These are phyloP conservation scores for Lantana camara DNA, from an alignment of 257 asterid species.

Conservation along the genomic window DNA sequence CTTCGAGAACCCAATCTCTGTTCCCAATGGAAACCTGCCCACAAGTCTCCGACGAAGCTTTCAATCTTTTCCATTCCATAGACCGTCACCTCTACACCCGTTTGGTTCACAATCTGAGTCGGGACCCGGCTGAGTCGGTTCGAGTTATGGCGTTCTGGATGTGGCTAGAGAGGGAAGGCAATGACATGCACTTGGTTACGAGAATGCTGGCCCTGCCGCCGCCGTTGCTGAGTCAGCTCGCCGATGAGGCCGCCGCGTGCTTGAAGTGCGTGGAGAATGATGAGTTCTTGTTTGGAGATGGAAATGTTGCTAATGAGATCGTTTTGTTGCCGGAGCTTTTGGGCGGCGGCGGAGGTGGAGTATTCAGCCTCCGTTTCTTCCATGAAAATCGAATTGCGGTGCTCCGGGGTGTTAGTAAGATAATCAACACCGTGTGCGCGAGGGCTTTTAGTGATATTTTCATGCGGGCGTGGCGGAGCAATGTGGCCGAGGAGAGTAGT, in stretches of 20 bases:
- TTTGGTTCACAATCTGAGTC: constrained; percentile 39
- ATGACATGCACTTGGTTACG: constrained; percentile 28
- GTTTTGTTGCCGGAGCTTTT: constrained; percentile 33
- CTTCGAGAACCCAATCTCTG: constrained; percentile 20
- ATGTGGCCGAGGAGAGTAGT: constrained; percentile 13
- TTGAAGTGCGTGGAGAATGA: constrained; percentile 43
- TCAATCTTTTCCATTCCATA: constrained; percentile 49
- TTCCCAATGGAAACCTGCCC: constrained; percentile 32
- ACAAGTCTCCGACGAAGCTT: constrained; percentile 44
- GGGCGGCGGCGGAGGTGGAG: not conserved
- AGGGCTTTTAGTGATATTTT: constrained; percentile 56
- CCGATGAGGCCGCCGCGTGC: constrained; percentile 49
- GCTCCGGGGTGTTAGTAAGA: constrained; percentile 26
- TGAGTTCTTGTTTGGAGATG: not conserved
- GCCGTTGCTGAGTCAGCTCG: constrained; percentile 28
- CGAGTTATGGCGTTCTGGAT: constrained; percentile 56
- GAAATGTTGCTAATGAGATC: not conserved
- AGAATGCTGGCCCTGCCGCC: constrained; percentile 39
- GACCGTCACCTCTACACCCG: constrained; percentile 50
- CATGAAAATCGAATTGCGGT: constrained; percentile 44
- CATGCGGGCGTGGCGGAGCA: constrained; percentile 1
- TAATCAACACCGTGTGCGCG: constrained; percentile 37
- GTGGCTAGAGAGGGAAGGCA: constrained; percentile 52
- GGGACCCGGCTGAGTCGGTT: constrained; percentile 54
- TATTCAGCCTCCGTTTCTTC: constrained; percentile 34